Percentiles rank a stretch among this genome's conserved stretches.
phyloP scores from a whole-genome alignment of 176 grass and related monocot genomes.

The Eragrostis nindensis region DNA sequence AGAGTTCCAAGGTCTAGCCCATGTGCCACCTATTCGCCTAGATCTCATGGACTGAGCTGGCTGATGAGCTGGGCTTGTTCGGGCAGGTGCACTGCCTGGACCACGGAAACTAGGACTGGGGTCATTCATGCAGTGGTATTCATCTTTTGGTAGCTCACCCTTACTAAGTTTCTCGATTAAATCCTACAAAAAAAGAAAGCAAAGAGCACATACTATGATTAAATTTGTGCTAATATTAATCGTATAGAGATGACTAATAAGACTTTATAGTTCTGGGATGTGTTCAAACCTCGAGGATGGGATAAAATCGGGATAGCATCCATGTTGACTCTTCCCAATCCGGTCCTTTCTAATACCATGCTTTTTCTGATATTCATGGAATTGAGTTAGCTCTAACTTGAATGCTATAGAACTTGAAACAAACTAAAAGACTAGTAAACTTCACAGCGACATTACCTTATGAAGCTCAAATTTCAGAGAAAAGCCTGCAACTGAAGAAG shows the following conservation, averaged over 20 bases:
- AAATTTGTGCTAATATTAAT: conserved; percentile 10
- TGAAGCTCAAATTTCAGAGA: conserved; percentile 78
- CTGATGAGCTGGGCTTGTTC: conserved; percentile 52
- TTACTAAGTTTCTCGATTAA: conserved; percentile 90
- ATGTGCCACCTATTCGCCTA: conserved; percentile 60
- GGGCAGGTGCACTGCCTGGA: conserved; percentile 44
- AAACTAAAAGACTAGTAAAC: background rate
- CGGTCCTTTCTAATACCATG: conserved; percentile 70
- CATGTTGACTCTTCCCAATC: conserved; percentile 67
- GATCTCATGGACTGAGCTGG: conserved; percentile 81
- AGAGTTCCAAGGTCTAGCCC: conserved; percentile 78
- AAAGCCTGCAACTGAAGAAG: conserved; percentile 63
- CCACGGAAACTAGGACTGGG: conserved; percentile 72
- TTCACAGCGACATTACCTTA: conserved; percentile 53
- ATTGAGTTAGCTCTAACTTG: background rate
- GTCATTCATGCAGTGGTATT: conserved; percentile 82
- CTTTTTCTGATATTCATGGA: conserved; percentile 63
- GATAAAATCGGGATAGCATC: conserved; percentile 85
- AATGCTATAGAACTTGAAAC: background rate
- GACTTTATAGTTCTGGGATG: background rate
- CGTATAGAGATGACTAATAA: conserved; percentile 19
- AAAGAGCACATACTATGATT: background rate
- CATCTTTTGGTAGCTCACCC: conserved; percentile 74
- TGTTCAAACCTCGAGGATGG: conserved; percentile 72
- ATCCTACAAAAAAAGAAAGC: conserved; percentile 57